Conservation (phyloP, 306 rosid genomes). For the Senna siamea region DNA sequence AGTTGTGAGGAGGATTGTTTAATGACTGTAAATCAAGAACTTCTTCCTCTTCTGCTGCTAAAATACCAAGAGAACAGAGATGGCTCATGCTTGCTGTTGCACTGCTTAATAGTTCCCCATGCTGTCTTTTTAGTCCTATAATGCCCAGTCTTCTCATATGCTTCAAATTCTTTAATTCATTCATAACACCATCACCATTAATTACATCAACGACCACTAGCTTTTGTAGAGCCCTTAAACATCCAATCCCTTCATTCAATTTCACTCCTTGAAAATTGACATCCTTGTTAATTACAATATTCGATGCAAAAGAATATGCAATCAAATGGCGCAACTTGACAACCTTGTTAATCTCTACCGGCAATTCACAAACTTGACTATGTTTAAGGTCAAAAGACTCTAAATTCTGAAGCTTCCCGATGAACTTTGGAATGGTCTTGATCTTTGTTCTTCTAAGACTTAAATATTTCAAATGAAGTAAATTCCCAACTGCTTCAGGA, state of each 20-base stretch:
- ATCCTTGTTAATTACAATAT: no score
- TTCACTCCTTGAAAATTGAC: no score
- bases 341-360: background rate
- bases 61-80: background rate
- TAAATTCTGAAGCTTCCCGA: constrained; percentile 28
- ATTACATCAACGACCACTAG: background rate
- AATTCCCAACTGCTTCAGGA: constrained; percentile 9
- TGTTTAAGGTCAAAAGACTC: constrained; percentile 22
- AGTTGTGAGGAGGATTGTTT: background rate
- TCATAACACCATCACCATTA: background rate
- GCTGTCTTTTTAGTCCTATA: background rate
- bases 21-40: background rate
- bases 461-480: constrained; percentile 37
- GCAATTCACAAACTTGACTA: background rate
- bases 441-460: constrained; percentile 26
- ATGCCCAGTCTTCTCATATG: background rate
- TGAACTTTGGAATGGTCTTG: constrained; percentile 25
- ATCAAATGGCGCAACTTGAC: constrained; percentile 1
- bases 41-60: no score
- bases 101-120: background rate
- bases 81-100: background rate
- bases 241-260: background rate
- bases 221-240: background rate
- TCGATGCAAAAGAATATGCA: background rate
- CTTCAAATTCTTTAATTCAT: background rate